Evolutionary conservation across 768 basidiomycete genomes (phyloP).

Genomic region (Termitomyces eurrhizus): DNA sequence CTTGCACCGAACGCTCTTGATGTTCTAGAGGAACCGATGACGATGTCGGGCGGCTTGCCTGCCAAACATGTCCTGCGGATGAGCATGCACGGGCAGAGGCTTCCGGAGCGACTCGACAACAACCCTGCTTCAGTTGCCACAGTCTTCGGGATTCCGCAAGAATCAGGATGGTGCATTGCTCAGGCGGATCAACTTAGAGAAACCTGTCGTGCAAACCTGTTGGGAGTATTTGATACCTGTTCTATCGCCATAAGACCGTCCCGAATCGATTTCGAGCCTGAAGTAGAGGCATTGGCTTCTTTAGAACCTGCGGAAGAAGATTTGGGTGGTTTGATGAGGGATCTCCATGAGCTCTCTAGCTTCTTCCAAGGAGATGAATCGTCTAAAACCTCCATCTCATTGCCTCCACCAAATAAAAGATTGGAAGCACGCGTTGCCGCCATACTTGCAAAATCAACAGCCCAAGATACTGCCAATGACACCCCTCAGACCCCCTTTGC

Average conservation of each 20-base stretch:
- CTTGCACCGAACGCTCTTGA: slow-evolving; percentile 83
- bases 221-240: slow-evolving; percentile 85
- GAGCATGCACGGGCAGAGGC: slow-evolving; percentile 70
- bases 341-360: slow-evolving; percentile 69
- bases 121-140: slow-evolving; percentile 56
- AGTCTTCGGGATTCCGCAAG: slow-evolving; percentile 78
- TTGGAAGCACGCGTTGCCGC: slow-evolving; percentile 78
- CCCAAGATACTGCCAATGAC: slow-evolving; percentile 44
- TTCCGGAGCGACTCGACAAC: slow-evolving; percentile 26
- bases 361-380: slow-evolving; percentile 60
- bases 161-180: slow-evolving; percentile 86
- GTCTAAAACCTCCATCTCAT: slow-evolving; percentile 25
- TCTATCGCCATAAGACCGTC: slow-evolving; percentile 66
- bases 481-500: slow-evolving; percentile 77
- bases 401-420: slow-evolving; percentile 50
- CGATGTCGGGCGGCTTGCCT: slow-evolving; percentile 69
- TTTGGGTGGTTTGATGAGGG: slow-evolving; percentile 74
- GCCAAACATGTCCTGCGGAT: slow-evolving; percentile 88
- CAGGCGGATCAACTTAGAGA: slow-evolving; percentile 57
- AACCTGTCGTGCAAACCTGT: slow-evolving; percentile 70
- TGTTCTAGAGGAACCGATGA: slow-evolving; percentile 89
- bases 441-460: slow-evolving; percentile 78
- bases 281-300: slow-evolving; percentile 42
- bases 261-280: slow-evolving; percentile 70
- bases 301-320: slow-evolving; percentile 52